Percentiles rank a stretch among this genome's conserved stretches.
phyloP scores from a whole-genome alignment of 371 early-diverging fungal genomes.

The Mucor sp. region DNA sequence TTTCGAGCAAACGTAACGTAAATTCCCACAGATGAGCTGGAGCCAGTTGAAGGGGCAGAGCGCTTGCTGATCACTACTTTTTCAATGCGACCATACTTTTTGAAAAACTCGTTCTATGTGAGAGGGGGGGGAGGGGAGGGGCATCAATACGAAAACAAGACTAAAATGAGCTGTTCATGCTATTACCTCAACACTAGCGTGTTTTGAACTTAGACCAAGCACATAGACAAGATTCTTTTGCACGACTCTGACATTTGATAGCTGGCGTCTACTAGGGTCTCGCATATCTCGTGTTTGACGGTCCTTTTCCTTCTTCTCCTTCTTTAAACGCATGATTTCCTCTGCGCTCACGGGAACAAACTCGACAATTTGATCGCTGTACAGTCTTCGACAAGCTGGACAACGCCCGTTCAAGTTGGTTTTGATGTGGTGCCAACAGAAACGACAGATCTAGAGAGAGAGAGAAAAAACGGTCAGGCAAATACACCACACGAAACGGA shows the following conservation, averaged over 20 bases:
- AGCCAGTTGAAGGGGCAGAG: conserved; percentile 48
- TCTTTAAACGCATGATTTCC: conserved; percentile 70
- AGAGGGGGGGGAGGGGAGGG: not conserved
- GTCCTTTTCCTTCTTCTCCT: conserved; percentile 88
- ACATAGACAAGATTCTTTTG: conserved; percentile 97
- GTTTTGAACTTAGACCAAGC: conserved; percentile 83
- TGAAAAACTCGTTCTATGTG: conserved; percentile 83
- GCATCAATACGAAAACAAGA: conserved; percentile 4
- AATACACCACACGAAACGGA: not conserved
- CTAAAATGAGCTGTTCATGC: not conserved
- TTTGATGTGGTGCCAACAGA: conserved; percentile 97
- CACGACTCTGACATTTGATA: conserved; percentile 90
- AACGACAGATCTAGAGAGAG: conserved; percentile 88
- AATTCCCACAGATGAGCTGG: conserved; percentile 63
- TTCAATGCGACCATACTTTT: conserved; percentile 92
- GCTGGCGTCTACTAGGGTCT: conserved; percentile 81
- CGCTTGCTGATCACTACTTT: conserved; percentile 84
- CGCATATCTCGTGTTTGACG: conserved; percentile 87
- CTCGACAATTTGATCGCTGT: conserved; percentile 87
- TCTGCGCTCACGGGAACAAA: conserved; percentile 89
- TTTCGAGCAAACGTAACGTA: conserved; percentile 90
- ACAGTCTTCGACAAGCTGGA: conserved; percentile 89
- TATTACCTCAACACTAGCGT: conserved; percentile 84
- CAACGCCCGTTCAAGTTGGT: conserved; percentile 91
- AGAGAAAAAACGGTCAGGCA: not conserved